Conservation (phyloP, 495 filamentous ascomycete genomes). For the Cryomyces minteri region DNA sequence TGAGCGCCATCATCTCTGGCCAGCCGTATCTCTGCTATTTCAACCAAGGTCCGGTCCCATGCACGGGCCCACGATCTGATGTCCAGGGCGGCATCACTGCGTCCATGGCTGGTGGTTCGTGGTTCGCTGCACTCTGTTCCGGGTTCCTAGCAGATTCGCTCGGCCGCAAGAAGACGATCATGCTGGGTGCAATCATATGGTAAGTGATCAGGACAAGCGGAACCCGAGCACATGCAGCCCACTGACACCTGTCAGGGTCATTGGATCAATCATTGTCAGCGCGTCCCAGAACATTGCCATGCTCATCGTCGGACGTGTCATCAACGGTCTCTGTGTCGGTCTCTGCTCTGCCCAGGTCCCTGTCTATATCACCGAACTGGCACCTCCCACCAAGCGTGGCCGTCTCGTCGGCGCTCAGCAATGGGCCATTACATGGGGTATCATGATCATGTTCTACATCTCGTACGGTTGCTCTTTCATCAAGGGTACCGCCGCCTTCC, state of each 20-base stretch:
- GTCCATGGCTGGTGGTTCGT: slow-evolving; percentile 60
- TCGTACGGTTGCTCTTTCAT: slow-evolving; percentile 61
- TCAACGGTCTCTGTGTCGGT: slow-evolving; percentile 61
- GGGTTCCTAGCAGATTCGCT: slow-evolving; percentile 47
- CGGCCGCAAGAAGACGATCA: slow-evolving; percentile 50
- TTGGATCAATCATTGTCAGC: slow-evolving; percentile 47
- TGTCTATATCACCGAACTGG: slow-evolving; percentile 59
- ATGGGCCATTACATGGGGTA: slow-evolving; percentile 60
- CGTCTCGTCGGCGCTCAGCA: slow-evolving; percentile 54
- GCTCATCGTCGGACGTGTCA: slow-evolving; percentile 54
- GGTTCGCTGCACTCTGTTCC: slow-evolving; percentile 49
- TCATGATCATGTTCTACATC: slow-evolving; percentile 68
- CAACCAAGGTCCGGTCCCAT: slow-evolving; percentile 14
- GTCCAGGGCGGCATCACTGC: slow-evolving; percentile 24
- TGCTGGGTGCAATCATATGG: slow-evolving; percentile 45
- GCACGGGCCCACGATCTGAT: slow-evolving; percentile 14
- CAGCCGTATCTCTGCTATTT: slow-evolving; percentile 21
- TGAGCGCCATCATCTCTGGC: slow-evolving; percentile 45
- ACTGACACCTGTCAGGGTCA: not conserved
- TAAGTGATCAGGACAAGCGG: slow-evolving; percentile 14
- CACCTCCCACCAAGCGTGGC: slow-evolving; percentile 50
- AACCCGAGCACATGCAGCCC: not conserved
- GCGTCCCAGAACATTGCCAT: slow-evolving; percentile 57
- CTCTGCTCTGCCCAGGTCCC: slow-evolving; percentile 67
- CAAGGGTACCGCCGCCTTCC: slow-evolving; percentile 37